A percentile compares a stretch with the other conserved stretches of the same genome.
Evolutionary conservation across 371 early-diverging fungal genomes (phyloP).

Genomic region (Polyrhizophydium stewartii): DNA sequence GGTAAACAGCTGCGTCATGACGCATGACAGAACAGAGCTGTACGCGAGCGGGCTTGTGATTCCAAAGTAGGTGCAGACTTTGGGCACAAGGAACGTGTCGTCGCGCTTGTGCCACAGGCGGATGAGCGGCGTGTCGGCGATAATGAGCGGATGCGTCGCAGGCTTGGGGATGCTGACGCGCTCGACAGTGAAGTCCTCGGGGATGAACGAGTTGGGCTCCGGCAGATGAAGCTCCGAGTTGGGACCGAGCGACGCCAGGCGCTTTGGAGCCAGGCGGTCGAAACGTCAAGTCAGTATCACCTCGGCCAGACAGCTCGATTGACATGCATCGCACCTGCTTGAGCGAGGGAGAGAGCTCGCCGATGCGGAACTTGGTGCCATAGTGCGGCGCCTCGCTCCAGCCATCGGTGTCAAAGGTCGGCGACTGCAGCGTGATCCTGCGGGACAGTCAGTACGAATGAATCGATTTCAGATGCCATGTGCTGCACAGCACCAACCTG

Average conservation of each 20-base stretch:
- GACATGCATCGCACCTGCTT: conserved; percentile 57
- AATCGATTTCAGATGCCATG: not conserved
- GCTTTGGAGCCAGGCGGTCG: too few species aligned
- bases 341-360: conserved; percentile 51
- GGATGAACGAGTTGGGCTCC: conserved; percentile 76
- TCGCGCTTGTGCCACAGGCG: conserved; percentile 94
- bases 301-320: too few species aligned
- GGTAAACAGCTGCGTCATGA: conserved; percentile 61
- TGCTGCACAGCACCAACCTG: conserved; percentile 31
- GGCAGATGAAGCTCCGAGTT: conserved; percentile 69
- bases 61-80: conserved; percentile 57
- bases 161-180: not conserved
- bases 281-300: too few species aligned
- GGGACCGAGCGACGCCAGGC: conserved; percentile 31
- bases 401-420: conserved; percentile 28
- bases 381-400: conserved; percentile 70
- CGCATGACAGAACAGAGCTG: conserved; percentile 39
- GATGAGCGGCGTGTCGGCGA: conserved; percentile 57
- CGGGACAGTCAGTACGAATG: conserved; percentile 9
- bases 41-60: conserved; percentile 33
- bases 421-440: conserved; percentile 42
- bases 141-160: conserved; percentile 19
- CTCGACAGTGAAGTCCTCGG: conserved; percentile 42
- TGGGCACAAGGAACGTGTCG: conserved; percentile 83
- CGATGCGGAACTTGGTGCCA: conserved; percentile 76